These are phyloP conservation scores for Cryptosporidium sp. DNA, from an alignment of 169 alveolate species.

Conservation along the genomic window DNA sequence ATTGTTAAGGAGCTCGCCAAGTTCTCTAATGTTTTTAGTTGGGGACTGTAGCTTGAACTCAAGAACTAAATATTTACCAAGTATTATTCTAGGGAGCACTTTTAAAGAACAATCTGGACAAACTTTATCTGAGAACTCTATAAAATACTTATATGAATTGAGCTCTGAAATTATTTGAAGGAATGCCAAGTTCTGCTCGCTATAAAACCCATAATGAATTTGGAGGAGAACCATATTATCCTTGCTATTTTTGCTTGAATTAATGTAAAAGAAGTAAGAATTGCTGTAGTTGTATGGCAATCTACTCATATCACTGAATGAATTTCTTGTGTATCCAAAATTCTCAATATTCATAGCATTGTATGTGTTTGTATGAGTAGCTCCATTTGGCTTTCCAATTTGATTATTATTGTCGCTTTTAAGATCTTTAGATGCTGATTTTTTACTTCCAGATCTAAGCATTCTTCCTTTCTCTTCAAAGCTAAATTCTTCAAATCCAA, in stretches of 20 bases:
- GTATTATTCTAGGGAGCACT: conserved; percentile 37
- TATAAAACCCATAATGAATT: conserved; percentile 35
- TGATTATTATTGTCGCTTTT: neutral
- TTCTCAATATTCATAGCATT: conserved; percentile 23
- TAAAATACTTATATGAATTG: conserved; percentile 29
- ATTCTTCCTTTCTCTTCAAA: neutral
- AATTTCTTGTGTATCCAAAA: conserved; percentile 15
- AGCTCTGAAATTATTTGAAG: conserved; percentile 45
- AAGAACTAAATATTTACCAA: conserved; percentile 39
- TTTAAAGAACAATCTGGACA: conserved; percentile 44
- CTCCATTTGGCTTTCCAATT: neutral
- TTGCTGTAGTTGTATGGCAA: conserved; percentile 49
- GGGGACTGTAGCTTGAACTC: conserved; percentile 49
- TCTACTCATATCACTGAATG: conserved; percentile 28
- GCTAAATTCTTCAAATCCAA: neutral
- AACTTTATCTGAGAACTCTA: conserved; percentile 22
- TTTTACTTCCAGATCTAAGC: neutral
- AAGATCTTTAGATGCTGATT: neutral
- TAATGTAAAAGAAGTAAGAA: conserved; percentile 33
- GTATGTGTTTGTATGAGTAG: neutral
- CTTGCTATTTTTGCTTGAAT: conserved; percentile 3
- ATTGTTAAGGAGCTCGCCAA: conserved; percentile 16
- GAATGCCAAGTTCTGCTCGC: conserved; percentile 31
- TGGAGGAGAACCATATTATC: conserved; percentile 36
- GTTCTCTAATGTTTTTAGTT: conserved; percentile 29